A percentile compares a stretch with the other conserved stretches of the same genome.
Evolutionary conservation across 192 early-diverging fungal species (phyloP).

Genomic region (Coemansia sp.): DNA sequence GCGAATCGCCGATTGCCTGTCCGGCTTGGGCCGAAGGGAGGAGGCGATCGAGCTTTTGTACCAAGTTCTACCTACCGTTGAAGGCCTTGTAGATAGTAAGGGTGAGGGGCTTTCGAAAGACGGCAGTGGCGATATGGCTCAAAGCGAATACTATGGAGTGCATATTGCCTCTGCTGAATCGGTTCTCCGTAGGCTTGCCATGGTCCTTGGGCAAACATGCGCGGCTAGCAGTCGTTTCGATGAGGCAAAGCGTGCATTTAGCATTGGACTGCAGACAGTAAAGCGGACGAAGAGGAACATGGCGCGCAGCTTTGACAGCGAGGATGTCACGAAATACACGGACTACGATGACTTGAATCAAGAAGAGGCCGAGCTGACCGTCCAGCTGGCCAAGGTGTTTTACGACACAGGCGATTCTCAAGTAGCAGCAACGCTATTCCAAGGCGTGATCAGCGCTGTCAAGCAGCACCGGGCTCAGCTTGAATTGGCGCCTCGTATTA

Average conservation of each 20-base stretch:
- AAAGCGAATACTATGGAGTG: background rate
- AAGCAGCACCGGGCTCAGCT: conserved; percentile 39
- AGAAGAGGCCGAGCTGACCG: conserved; percentile 31
- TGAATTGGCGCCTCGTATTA: conserved; percentile 23
- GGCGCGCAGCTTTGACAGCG: conserved; percentile 20
- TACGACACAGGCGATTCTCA: conserved; percentile 9
- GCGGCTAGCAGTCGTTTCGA: background rate
- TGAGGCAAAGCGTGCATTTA: conserved; percentile 18
- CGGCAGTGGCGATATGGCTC: background rate
- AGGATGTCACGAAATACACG: conserved; percentile 23
- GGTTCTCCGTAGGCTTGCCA: conserved; percentile 15
- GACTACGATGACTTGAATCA: conserved; percentile 31
- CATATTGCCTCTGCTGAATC: conserved; percentile 7
- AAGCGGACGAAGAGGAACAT: conserved; percentile 30
- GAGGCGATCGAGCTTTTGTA: conserved; percentile 12
- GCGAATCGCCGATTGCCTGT: conserved; percentile 34
- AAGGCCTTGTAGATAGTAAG: conserved; percentile 1
- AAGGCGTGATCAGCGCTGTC: conserved; percentile 19
- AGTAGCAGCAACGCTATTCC: conserved; percentile 32
- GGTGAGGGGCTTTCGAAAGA: conserved; percentile 5
- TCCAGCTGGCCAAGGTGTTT: conserved; percentile 27
- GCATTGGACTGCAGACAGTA: conserved; percentile 32
- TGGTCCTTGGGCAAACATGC: conserved; percentile 18
- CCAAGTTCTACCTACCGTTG: conserved; percentile 7
- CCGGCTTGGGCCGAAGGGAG: conserved; percentile 2